Conservation (phyloP, 441 rosid genomes). For the Geranium incanum region DNA sequence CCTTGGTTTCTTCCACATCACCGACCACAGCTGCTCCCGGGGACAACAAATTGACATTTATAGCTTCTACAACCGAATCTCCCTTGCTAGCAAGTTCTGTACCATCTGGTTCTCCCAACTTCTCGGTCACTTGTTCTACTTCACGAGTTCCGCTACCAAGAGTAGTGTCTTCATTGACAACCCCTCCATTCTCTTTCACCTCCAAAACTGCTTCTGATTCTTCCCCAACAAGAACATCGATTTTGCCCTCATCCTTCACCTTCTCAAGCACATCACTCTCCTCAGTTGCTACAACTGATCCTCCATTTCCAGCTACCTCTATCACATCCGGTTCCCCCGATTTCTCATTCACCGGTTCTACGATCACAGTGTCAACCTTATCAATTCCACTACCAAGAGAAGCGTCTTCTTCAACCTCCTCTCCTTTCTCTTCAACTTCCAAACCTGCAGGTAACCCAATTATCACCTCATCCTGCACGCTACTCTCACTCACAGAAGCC, state of each 20-base stretch:
- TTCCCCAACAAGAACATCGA: neutral
- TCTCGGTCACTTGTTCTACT: neutral
- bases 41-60: slow-evolving; percentile 27
- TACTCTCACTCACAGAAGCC: neutral
- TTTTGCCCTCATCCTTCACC: neutral
- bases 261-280: neutral
- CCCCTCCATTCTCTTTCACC: slow-evolving; percentile 12
- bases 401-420: neutral
- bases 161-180: neutral
- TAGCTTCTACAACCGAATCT: slow-evolving; percentile 32
- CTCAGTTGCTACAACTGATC: neutral
- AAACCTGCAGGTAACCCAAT: neutral
- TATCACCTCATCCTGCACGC: neutral
- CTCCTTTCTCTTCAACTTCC: neutral
- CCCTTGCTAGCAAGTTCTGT: slow-evolving; percentile 27
- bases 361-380: neutral
- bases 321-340: neutral
- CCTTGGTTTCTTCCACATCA: slow-evolving; percentile 31
- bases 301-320: neutral
- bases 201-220: neutral
- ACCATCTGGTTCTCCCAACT: slow-evolving; percentile 31
- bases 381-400: neutral
- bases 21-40: slow-evolving; percentile 38
- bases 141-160: neutral
- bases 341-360: neutral